Evolutionary conservation across 2,329 filamentous ascomycete species (phyloP), one percentile per base, ranked within the genome.

Genomic region (Graphilbum ipis-grandicollis): DNA sequence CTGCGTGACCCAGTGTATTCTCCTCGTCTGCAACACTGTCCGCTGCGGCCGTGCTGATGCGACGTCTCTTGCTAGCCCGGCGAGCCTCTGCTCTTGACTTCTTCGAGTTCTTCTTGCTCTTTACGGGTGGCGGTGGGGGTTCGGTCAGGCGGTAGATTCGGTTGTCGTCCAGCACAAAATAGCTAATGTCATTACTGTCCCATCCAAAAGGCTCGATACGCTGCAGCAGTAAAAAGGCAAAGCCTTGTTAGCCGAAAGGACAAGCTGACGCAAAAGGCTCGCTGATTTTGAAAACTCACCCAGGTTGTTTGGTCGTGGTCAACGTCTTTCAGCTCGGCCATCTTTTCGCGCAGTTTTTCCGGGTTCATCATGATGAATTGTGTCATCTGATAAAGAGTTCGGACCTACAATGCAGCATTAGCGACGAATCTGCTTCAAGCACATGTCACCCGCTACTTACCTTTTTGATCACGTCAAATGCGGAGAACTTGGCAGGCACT

Each of bases 81-180:
- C 83, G 69, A 44, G 63, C 66, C 44, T 63, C 67, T 39, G 66
- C 72, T 55, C 71, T 75, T 5, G 66, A 65, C 46, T 74, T 79
- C 47, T 75, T 76, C 19, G 68, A 71, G 48, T 75, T 81, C 46
- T 66, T 71, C 55, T 66, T 63, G 2, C 71, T 62, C 50, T 79
- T 79, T 19, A 66, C 55, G 13, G 70, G 56, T 7, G 73, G 68
- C 2, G 71, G 63, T 1, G 74, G 71, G 19, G 79, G 68, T 41
- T 93, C 82, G n/a, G 81, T 84, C 42, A 79, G 67, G 39, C 86
- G 80, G 54, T 98, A 98, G 31, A 98, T 64, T 43, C 90, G 73
- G 48, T 94, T 92, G 53, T 98, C 90, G 48, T 96, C 88, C 4
- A 98, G 68, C 3, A 96, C 77, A 50, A 79, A 93, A 52, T 96